Evolutionary conservation across 305 asterid species (phyloP), one percentile per base, ranked within the genome.

Genomic region (Fraxinus xanthoxyloides): DNA sequence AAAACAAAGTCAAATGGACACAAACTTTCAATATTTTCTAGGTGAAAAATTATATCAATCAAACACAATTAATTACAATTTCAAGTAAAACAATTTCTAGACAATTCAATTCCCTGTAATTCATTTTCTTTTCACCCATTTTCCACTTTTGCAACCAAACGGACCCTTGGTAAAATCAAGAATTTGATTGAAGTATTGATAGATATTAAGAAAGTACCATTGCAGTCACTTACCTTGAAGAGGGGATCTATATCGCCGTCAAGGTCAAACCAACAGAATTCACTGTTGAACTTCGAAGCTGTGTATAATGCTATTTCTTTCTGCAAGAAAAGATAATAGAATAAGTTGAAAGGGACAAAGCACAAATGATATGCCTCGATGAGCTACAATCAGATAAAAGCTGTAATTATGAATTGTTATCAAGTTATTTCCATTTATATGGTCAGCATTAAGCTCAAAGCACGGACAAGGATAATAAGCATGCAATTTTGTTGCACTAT

Each of bases 181-280:
- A 40, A 5, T 36, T 78, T 51, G 19, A 75, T 26, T 48, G 78
- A 35, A 77, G 67, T 38, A 30, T n/a, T 21, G 36, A 82, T 75
- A 23, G 75, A 30, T 80, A 72, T 32, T 15, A 28, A 6, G 78
- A 19, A 40, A 48, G 56, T 32, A 72, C 30, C 76, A 84, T 65
- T 34, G 43, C 46, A 75, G 76, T 82, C 51, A 79, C 36, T 85
- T 92, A 96, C 99, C 98, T 96, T 96, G 87, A 96, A 96, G 76
- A 96, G 97, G 84, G 99, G 97, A 87, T 94, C 99, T 86, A 96
- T 94, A 85, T 96, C 98, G 36, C 97, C 99, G 85, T 94, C 99
- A 86, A 93, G 97, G 88, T 96, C 98, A 90, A 96, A 96, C 98
- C 98, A 94, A 75, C 95, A 90, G 89, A 96, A 96, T 86, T 96